Base-by-base conservation (phyloP, 805 yeast genomes). In the Candida mattraensis region DNA sequence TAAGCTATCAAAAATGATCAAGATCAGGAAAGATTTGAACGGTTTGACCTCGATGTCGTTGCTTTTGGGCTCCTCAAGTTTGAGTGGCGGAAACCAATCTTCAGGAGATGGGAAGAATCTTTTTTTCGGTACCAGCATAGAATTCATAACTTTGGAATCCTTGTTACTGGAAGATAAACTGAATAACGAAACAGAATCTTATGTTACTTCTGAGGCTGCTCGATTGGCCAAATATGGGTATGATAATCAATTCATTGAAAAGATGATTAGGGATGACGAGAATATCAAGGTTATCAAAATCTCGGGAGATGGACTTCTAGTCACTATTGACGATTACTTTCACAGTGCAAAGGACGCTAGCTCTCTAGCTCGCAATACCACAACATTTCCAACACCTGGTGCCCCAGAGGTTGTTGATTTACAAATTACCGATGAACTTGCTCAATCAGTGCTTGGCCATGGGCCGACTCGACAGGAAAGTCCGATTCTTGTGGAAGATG, bases 11-110 rank as follows among this genome's bases (percentile, higher is more conserved):
- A 69, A 71, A 28, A 66, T 72, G 33, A 73, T 80, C 13, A 65
- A 78, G 39, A 59, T 81, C 7, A 61, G 83, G 35, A 71, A 72
- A 56, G 87, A 80, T 54, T 48, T 54, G 13, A 60, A 63, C 37
- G 83, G 83, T 1, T 27, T 61, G 3, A 63, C 67, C 0, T 52
- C 61, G 3, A 30, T 63, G 5, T 41, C 58, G 2, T 31, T 55
- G 18, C 40, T 58, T 10, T 35, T 59, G 9, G 57, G 58, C 8
- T 36, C 51, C 2, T 19, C 44, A 9, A 36, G 40, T 16, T 23
- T 39, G 19, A 30, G 25, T 13, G 30, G 37, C 3, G 35, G 34
- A 3, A 25, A 20, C 11, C 18, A 30, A 7, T 21, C 42, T 5
- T 25, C 43, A 6, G 28, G 34, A 6, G 47, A 46, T 32, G 43